Base-by-base conservation (phyloP, 2,329 filamentous ascomycete species). In the Colletotrichum sp. region DNA sequence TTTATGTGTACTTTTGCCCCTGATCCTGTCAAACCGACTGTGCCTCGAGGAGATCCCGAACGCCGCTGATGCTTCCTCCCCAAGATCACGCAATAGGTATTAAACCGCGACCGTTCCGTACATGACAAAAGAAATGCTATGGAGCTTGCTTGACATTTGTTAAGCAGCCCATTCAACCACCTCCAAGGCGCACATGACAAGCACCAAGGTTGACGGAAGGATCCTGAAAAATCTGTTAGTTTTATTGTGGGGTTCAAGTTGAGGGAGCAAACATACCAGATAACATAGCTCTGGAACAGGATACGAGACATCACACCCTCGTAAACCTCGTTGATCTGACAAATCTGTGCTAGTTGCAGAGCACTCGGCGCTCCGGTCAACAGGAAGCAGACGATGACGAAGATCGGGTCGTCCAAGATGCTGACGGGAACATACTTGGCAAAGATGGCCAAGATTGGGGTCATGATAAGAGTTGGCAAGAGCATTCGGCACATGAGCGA, bases 381-480 rank as follows among this genome's bases (percentile, higher is more conserved):
- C 78, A 99, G 89, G 90, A 99, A 99, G 86, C 96, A 98, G 44
- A 99, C 97, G 79, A 99, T 95, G 79, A 99, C 93, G 85, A 99
- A 99, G 81, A 99, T 99, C 12, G 97, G 97, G 82, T 99, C 97
- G 83, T 98, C 97, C 39, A 99, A 89, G 80, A 99, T 99, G 88
- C 95, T 98, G 82, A 99, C 91, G 4, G 95, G 95, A 30, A 98
- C 91, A 82, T 93, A 98, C 83, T 98, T 99, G 75, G 97, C 97
- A 62, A 94, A 90, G 19, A 99, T 78, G 0, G 96, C 96, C 44
- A 99, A 87, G 62, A 99, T 88, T 4, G 97, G 97, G 1, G 96
- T 95, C 95, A 99, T 99, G 84, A 98, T 91, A 55, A 98, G 82
- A 1, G 95, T 98, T 1, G 97, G 97, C 6, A 99, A 89, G 8